Evolutionary conservation across 345 rosid species (phyloP).

Genomic region (Triadica sebifera): DNA sequence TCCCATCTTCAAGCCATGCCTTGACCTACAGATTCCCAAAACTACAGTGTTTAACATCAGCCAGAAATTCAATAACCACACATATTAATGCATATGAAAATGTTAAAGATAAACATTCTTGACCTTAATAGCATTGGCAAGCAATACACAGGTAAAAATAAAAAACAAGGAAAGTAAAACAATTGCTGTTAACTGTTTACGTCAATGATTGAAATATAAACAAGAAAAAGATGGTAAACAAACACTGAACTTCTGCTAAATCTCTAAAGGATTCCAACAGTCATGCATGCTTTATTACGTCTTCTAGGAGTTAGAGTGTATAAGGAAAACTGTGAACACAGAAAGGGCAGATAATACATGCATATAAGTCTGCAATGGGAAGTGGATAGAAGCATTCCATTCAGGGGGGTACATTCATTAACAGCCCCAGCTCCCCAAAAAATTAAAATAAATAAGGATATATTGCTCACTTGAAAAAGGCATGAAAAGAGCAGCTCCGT

Average conservation of each 20-base stretch:
- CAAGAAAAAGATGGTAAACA: not conserved
- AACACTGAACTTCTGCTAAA: not conserved
- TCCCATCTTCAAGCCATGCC: slow-evolving; percentile 76
- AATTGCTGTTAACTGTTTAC: too few species aligned
- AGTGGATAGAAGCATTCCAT: not conserved
- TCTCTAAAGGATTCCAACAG: not conserved
- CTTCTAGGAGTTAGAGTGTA: not conserved
- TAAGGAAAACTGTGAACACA: not conserved
- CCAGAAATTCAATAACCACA: slow-evolving; percentile 2
- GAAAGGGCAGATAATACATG: not conserved
- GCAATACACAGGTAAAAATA: not conserved
- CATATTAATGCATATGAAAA: not conserved
- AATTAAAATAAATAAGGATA: not conserved
- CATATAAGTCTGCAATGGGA: not conserved
- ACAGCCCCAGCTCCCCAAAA: not conserved
- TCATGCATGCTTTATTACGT: not conserved
- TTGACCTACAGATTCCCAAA: slow-evolving; percentile 52
- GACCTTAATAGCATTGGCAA: not conserved
- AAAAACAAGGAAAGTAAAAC: too few species aligned
- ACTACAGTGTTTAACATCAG: slow-evolving; percentile 7
- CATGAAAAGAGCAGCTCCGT: not conserved
- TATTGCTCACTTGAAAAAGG: not conserved
- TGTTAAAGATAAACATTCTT: not conserved
- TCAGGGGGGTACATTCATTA: not conserved
- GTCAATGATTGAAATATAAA: not conserved